A percentile compares a stretch with the other conserved stretches of the same genome.
phyloP scores from a whole-genome alignment of 2,329 filamentous ascomycete species.

The Madurella mycetomatis region DNA sequence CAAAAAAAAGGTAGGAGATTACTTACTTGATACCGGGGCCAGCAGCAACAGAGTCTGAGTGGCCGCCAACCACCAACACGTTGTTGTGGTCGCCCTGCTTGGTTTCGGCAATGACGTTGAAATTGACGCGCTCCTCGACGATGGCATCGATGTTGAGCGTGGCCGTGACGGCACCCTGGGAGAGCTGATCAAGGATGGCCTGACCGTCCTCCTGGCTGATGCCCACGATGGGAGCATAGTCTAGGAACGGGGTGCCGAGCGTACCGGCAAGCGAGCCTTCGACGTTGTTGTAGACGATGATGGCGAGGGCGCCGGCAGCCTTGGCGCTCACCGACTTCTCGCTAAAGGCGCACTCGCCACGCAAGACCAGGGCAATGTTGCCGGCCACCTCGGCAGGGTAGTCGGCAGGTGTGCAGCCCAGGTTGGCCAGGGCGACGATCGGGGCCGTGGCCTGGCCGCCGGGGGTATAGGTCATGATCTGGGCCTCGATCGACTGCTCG shows the following conservation, averaged over 20 bases:
- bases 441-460: constrained; percentile 38
- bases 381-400: constrained; percentile 48
- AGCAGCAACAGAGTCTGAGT: constrained; percentile 24
- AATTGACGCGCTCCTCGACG: constrained; percentile 21
- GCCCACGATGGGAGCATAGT: constrained; percentile 49
- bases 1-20: too few relatives aligned
- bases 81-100: constrained; percentile 26
- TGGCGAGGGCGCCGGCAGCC: constrained; percentile 51
- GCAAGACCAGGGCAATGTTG: constrained; percentile 55
- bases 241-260: constrained; percentile 43
- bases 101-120: constrained; percentile 27
- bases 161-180: constrained; percentile 30
- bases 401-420: constrained; percentile 51
- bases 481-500: constrained; percentile 27
- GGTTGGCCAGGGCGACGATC: constrained; percentile 44
- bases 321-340: constrained; percentile 54
- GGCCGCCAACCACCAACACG: constrained; percentile 23
- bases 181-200: constrained; percentile 30
- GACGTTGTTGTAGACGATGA: constrained; percentile 60
- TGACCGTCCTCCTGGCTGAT: constrained; percentile 46
- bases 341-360: constrained; percentile 56
- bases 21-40: constrained; percentile 26
- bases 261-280: constrained; percentile 49
- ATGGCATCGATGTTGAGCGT: constrained; percentile 26
- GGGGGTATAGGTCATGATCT: constrained; percentile 48